phyloP scores from a whole-genome alignment of 139 green algal genomes.

The Closterium sp. region DNA sequence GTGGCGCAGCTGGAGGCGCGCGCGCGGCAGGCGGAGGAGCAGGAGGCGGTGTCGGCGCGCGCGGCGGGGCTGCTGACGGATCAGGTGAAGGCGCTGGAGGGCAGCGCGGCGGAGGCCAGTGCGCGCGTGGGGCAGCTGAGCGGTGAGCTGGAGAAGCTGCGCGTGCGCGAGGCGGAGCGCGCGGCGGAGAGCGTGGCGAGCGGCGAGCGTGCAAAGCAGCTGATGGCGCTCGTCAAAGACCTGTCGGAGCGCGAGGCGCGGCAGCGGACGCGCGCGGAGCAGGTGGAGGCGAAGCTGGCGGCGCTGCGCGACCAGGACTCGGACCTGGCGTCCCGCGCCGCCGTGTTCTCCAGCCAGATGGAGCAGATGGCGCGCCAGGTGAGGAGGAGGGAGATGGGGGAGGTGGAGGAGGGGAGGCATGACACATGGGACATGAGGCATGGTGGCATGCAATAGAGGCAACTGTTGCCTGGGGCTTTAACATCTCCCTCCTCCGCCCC shows the following conservation, averaged over 20 bases:
- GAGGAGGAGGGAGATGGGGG: neutral
- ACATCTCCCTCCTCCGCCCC: neutral
- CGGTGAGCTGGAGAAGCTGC: neutral
- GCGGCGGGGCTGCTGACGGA: neutral
- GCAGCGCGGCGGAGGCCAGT: neutral
- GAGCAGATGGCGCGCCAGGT: neutral
- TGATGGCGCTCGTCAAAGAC: neutral
- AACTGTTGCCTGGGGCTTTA: neutral
- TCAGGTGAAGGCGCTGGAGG: neutral
- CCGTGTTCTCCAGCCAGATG: neutral
- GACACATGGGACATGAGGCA: neutral
- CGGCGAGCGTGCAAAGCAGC: neutral
- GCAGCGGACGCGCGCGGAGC: neutral
- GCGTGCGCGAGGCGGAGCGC: neutral
- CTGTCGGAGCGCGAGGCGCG: neutral
- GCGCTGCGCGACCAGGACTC: neutral
- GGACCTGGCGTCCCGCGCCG: neutral
- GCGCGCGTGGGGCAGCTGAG: neutral
- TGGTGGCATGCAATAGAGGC: neutral
- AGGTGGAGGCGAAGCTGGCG: neutral
- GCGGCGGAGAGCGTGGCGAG: neutral
- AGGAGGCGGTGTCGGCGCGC: neutral
- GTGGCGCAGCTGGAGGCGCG: neutral
- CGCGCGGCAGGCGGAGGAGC: neutral
- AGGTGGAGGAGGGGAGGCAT: neutral